Evolutionary conservation across 495 filamentous ascomycete species (phyloP), one percentile per base, ranked within the genome.

Genomic region (Viridothelium virens): DNA sequence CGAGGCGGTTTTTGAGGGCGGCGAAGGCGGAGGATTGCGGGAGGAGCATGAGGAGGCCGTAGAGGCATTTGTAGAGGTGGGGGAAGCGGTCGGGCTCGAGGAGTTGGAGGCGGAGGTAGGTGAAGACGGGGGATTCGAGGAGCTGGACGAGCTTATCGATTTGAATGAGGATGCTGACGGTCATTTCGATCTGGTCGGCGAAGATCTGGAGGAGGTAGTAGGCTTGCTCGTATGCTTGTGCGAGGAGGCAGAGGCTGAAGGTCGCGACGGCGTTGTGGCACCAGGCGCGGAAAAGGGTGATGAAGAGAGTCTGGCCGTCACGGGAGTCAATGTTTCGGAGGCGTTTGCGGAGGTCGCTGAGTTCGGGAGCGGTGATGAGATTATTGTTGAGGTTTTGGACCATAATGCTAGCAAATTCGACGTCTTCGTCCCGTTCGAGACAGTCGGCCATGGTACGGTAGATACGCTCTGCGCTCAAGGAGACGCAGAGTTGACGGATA

Each of bases 351-450:
- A 99, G 79, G 63, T 96, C 95, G 0, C 91, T 86, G 39, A 99
- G 81, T 73, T 99, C 92, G 0, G 95, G 95, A 0, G 95, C 95
- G 11, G 95, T 99, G 69, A 97, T 97, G 25, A 99, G 83, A 70
- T 97, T 99, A 72, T 99, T 99, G 77, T 99, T 99, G 56, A 99
- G 81, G 75, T 97, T 97, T 73, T 97, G 95, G 36, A 99, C 91
- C 95, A 99, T 99, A 70, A 97, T 99, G 69, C 92, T 96, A 18
- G 95, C 92, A 76, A 99, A 99, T 74, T 97, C 95, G 39, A 97
- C 83, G 73, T 99, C 94, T 38, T 97, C 93, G 75, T 99, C 95
- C 68, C 95, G 96, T 76, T 97, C 95, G 6, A 99, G 87, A 75
- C 94, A 96, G 68, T 97, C 95, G 56, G 95, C 95, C 62, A 99